Base-by-base conservation (phyloP, 192 early-diverging fungal species). In the Rhizophagus sp. region DNA sequence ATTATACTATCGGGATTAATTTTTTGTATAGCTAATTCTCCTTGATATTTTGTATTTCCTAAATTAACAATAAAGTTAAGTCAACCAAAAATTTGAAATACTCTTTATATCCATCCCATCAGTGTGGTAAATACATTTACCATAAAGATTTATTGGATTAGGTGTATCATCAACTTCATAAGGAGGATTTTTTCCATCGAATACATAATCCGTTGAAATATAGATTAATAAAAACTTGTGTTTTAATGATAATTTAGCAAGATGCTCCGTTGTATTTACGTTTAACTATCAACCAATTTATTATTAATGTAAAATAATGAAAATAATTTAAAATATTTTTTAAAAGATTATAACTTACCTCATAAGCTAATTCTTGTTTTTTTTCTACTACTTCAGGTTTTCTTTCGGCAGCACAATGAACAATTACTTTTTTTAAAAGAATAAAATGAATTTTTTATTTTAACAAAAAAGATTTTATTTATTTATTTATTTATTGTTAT, bases 151-250 rank as follows among this genome's bases (percentile, higher is more conserved):
- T 9, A 97, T 80, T 71, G 96, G 96, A 79, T 93, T 93, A 8
- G 93, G 87, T 78, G 73, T 77, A 69, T 88, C 92, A 30, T 87
- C 84, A 0, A 92, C 90, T 33, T 93, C 81, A 80, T 97, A 97
- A 39, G 95, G 91, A 33, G 96, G 95, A 4, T 82, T 85, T 8
- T 85, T 93, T 50, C 96, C 96, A 73, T 97, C 95, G 88, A 97
- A 97, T 25, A 97, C 96, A 81, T 97, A 97, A 82, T 97, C 95
- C 2, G 96, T 94, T 9, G 94, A 95, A 33, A 97, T 90, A 81
- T 97, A 96, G 33, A 95, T 87, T 67, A 96, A 81, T 72, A 88
- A 88, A 49, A 93, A 86, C 10, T 84, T 85, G 6, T 84, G 72
- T 10, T 79, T 63, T 33, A 90, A 84, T 62, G 88, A 86, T 17